phyloP scores from a whole-genome alignment of 1,284 basidiomycete species.

The Meripilus lineatus region DNA sequence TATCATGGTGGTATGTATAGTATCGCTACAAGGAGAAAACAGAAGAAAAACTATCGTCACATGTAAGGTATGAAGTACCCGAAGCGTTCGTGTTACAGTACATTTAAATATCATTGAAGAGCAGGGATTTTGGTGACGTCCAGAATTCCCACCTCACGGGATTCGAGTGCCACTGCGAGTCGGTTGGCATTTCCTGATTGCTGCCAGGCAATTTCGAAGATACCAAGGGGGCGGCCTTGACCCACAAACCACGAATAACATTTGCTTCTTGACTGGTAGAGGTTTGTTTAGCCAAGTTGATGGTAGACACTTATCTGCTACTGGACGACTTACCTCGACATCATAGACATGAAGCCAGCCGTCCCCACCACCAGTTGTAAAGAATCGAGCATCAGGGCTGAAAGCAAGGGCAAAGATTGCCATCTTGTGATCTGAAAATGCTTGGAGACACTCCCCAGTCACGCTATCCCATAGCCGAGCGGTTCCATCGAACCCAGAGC shows the following conservation, averaged over 20 bases:
- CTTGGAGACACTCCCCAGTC: conserved; percentile 65
- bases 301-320: too few relatives aligned
- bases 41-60: too few relatives aligned
- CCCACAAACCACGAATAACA: conserved; percentile 57
- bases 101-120: conserved; percentile 22
- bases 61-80: too few relatives aligned
- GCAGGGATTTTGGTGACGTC: conserved; percentile 44
- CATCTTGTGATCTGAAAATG: conserved; percentile 60
- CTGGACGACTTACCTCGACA: conserved; percentile 30
- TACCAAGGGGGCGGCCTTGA: conserved; percentile 40
- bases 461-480: conserved; percentile 74
- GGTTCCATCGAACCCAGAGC: conserved; percentile 73
- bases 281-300: too few relatives aligned
- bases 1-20: too few relatives aligned
- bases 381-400: conserved; percentile 56
- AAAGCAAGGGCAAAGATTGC: conserved; percentile 67
- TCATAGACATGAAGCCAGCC: conserved; percentile 57
- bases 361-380: conserved; percentile 59
- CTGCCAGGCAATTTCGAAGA: conserved; percentile 68
- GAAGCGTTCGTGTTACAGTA: too few relatives aligned
- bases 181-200: conserved; percentile 40
- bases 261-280: too few relatives aligned
- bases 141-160: conserved; percentile 47
- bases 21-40: too few relatives aligned
- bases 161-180: conserved; percentile 56